A percentile compares a stretch with the other conserved stretches of the same genome.
Evolutionary conservation across 208 protist species (phyloP).

Genomic region (Wallacemonas sp.): DNA sequence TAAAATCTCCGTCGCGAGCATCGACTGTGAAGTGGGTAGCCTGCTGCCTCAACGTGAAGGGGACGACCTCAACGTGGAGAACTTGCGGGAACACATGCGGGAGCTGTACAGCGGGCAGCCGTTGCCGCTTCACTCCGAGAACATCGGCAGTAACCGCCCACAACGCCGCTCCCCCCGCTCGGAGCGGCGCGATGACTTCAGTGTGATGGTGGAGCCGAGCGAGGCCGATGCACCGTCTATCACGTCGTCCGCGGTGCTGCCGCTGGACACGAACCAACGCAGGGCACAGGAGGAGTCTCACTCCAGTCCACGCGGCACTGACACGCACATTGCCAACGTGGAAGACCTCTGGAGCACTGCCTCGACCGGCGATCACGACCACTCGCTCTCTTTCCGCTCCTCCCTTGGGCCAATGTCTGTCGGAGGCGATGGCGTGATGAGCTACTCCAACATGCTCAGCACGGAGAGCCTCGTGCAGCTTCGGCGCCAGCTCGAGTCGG

Average conservation of each 20-base stretch:
- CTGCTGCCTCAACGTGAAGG: conserved; percentile 12
- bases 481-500: conserved; percentile 57
- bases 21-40: conserved; percentile 34
- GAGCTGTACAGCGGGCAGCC: conserved; percentile 40
- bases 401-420: neutral
- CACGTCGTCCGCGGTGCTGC: conserved; percentile 26
- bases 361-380: conserved; percentile 33
- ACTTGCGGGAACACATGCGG: conserved; percentile 47
- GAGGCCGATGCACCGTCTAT: conserved; percentile 28
- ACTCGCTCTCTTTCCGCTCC: neutral
- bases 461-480: conserved; percentile 56
- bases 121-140: conserved; percentile 37
- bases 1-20: conserved; percentile 36
- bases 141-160: conserved; percentile 16
- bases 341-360: conserved; percentile 63
- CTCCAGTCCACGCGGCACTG: no score
- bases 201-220: conserved; percentile 42
- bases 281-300: no score
- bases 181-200: conserved; percentile 15
- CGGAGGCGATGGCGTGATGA: neutral
- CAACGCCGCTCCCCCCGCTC: neutral
- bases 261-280: neutral
- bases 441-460: conserved; percentile 34
- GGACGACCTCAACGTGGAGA: conserved; percentile 49
- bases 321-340: conserved; percentile 16